Base-by-base conservation (phyloP, 1,139 yeast genomes). In the Barnettozyma hawaiiensis region DNA sequence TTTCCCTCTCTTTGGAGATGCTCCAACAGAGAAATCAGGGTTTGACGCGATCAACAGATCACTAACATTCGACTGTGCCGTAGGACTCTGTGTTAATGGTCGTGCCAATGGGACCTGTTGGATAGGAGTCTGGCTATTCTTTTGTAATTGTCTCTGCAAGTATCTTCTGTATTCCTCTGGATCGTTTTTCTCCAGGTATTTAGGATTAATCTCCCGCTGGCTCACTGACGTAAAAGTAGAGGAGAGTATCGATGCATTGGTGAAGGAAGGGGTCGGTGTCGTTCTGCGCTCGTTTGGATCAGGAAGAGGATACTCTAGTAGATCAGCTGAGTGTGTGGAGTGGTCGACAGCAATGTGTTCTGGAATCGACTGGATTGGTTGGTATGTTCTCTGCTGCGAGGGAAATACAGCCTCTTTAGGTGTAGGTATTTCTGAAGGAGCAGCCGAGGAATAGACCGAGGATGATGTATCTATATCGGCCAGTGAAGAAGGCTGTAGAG, bases 171-270 rank as follows among this genome's bases (percentile, higher is more conserved):
- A 39, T 16, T 50, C 57, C 20, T 48, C 52, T 6, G 58, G 57
- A 26, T 44, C 34, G 15, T 54, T 51, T 12, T 45, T 50, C 15
- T 53, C 58, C 12, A 54, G 64, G 52, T 78, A 81, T 35, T 66
- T 66, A 14, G 86, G 85, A 56, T 84, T 83, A n/a, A 78, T 70
- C 7, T 81, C 87, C 55, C 94, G 67, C 62, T 85, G 94, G 10
- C 92, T 81, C 5, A 85, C 85, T 41, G 89, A 80, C 0, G 95
- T 85, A 58, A 83, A 82, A 54, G 81, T 82, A 0, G 94, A 84
- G 1, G 58, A 54, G 2, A 50, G 23, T 15, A 57, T 49, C 5
- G 66, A 63, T n/a, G 56, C 58, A 28, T 60, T 54, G 1, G 64
- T 55, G 40, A 61, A 58, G 5, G 58, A 52, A 7, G 62, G 61